A percentile compares a stretch with the other conserved stretches of the same genome.
phyloP scores from a whole-genome alignment of 2,329 filamentous ascomycete species.

The Acephala macrosclerotiorum region DNA sequence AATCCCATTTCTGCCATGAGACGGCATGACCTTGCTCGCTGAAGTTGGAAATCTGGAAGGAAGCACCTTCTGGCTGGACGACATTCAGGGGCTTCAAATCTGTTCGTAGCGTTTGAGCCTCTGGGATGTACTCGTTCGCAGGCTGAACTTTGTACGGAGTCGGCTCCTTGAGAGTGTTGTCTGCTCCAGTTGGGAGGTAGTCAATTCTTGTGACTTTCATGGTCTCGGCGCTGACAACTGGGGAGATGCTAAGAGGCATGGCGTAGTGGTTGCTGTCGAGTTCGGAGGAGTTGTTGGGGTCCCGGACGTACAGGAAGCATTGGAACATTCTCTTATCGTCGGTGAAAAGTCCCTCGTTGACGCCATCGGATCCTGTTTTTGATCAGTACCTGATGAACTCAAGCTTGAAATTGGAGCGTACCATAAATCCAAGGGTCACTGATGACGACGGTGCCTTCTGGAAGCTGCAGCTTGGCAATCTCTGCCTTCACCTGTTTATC shows the following conservation, averaged over 20 bases:
- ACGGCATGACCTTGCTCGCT: slow-evolving; percentile 61
- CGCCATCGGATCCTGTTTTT: slow-evolving; percentile 55
- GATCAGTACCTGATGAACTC: slow-evolving; percentile 14
- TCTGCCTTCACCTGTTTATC: slow-evolving; percentile 65
- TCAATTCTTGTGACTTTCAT: slow-evolving; percentile 75
- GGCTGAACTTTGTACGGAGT: slow-evolving; percentile 63
- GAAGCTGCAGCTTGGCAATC: slow-evolving; percentile 67
- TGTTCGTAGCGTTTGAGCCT: slow-evolving; percentile 64
- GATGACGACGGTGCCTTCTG: slow-evolving; percentile 64
- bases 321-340: slow-evolving; percentile 61
- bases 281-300: slow-evolving; percentile 64
- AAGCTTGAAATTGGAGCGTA: not conserved
- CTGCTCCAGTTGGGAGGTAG: slow-evolving; percentile 70
- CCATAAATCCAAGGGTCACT: slow-evolving; percentile 62
- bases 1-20: slow-evolving; percentile 72
- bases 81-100: slow-evolving; percentile 71
- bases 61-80: slow-evolving; percentile 69
- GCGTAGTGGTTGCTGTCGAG: slow-evolving; percentile 75
- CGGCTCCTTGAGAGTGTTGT: slow-evolving; percentile 62
- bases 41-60: slow-evolving; percentile 60
- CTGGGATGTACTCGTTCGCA: slow-evolving; percentile 70
- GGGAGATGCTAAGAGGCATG: slow-evolving; percentile 68
- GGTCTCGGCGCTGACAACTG: slow-evolving; percentile 68
- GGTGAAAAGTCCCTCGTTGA: slow-evolving; percentile 54
- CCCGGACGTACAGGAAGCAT: slow-evolving; percentile 72